These are phyloP conservation scores for Tuber melanosporum DNA, from an alignment of 495 filamentous ascomycete genomes.

Conservation along the genomic window DNA sequence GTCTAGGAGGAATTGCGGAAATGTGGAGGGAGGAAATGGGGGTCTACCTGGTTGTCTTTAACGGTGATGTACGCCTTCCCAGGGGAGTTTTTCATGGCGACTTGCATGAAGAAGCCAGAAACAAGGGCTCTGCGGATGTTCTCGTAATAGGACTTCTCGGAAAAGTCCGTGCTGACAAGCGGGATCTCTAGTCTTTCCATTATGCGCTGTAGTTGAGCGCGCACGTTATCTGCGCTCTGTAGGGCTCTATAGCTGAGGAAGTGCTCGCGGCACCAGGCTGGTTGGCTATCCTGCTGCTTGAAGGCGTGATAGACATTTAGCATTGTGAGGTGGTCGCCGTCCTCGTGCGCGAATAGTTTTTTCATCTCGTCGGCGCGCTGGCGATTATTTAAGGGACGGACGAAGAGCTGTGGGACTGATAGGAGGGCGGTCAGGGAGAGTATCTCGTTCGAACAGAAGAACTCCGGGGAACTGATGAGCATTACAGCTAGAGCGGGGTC, in stretches of 20 bases:
- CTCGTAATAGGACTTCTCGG: conserved; percentile 93
- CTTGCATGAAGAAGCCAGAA: conserved; percentile 98
- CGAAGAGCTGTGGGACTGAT: conserved; percentile 90
- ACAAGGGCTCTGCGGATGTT: conserved; percentile 95
- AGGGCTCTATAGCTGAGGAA: conserved; percentile 88
- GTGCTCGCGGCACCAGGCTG: conserved; percentile 93
- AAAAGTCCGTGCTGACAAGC: conserved; percentile 79
- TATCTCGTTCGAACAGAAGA: conserved; percentile 98
- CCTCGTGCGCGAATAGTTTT: conserved; percentile 78
- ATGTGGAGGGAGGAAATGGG: neutral
- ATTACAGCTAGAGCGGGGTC: conserved; percentile 95
- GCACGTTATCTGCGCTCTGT: conserved; percentile 88
- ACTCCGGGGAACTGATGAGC: conserved; percentile 94
- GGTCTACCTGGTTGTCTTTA: conserved; percentile 66
- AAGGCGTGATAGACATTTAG: conserved; percentile 98
- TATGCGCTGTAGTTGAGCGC: conserved; percentile 80
- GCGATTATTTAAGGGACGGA: conserved; percentile 71
- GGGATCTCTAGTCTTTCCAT: conserved; percentile 89
- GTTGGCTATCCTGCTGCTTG: conserved; percentile 66
- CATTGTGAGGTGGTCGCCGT: conserved; percentile 92
- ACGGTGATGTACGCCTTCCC: conserved; percentile 87
- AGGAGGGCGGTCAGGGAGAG: conserved; percentile 89
- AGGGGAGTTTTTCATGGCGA: conserved; percentile 75
- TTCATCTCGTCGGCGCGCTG: conserved; percentile 99
- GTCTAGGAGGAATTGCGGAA: neutral